Conservation (phyloP, 2,329 filamentous ascomycete genomes). For the Epichloe gansuensis region DNA sequence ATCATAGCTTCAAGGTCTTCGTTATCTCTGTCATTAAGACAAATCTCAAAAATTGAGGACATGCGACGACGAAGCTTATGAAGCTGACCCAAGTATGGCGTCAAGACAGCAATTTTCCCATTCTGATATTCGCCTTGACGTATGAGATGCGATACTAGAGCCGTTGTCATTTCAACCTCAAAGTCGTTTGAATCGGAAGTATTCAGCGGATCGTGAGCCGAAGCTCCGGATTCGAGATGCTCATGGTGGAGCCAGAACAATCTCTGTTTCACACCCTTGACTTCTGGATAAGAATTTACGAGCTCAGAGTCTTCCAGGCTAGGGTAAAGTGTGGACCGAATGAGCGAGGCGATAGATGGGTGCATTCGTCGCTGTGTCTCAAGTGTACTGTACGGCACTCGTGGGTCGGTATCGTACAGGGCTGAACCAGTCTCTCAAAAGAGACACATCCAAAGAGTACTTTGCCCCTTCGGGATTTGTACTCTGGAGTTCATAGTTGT, state of each 20-base stretch:
- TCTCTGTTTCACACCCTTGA: slow-evolving; percentile 39
- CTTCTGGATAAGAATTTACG: slow-evolving; percentile 29
- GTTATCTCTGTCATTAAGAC: slow-evolving; percentile 49
- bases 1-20: slow-evolving; percentile 15
- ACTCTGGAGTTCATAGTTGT: slow-evolving; percentile 41
- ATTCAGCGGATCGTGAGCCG: slow-evolving; percentile 19
- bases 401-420: slow-evolving; percentile 11
- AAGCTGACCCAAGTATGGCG: slow-evolving; percentile 49
- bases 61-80: slow-evolving; percentile 36
- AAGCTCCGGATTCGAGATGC: slow-evolving; percentile 27
- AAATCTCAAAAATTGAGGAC: slow-evolving; percentile 42
- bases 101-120: slow-evolving; percentile 58
- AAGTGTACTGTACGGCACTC: slow-evolving; percentile 26
- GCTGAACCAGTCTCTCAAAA: slow-evolving; percentile 49
- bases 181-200: slow-evolving; percentile 43
- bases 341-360: slow-evolving; percentile 46
- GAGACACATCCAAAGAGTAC: slow-evolving; percentile 45
- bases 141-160: slow-evolving; percentile 52
- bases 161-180: slow-evolving; percentile 52
- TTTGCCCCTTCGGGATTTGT: slow-evolving; percentile 33
- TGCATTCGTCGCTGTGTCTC: slow-evolving; percentile 54
- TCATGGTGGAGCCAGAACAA: slow-evolving; percentile 53
- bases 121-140: slow-evolving; percentile 48
- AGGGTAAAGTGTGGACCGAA: slow-evolving; percentile 46
- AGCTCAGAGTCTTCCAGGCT: slow-evolving; percentile 36